A percentile compares a stretch with the other conserved stretches of the same genome.
Conservation (phyloP, 2,329 filamentous ascomycete genomes). For the Pestalotiopsis sp. region DNA sequence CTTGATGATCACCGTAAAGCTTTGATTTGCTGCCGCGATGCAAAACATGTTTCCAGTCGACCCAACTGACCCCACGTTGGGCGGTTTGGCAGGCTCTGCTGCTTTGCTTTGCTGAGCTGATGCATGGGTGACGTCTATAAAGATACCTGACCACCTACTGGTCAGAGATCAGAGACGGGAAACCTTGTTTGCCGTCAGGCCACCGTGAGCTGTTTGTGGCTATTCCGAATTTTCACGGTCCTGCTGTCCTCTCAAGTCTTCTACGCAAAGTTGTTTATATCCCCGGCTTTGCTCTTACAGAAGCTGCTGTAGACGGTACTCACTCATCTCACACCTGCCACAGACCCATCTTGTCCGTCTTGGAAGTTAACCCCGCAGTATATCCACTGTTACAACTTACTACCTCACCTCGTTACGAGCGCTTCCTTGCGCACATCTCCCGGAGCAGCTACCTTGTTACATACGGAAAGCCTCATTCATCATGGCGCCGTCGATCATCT, state of each 20-base stretch:
- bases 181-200: conserved; percentile 10
- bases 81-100: not conserved
- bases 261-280: not conserved
- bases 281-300: not conserved
- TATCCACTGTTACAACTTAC: not conserved
- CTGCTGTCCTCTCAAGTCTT: not conserved
- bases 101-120: not conserved
- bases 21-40: conserved; percentile 6
- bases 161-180: not conserved
- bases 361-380: not conserved
- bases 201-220: conserved; percentile 8
- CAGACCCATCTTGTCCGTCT: not conserved
- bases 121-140: conserved; percentile 5
- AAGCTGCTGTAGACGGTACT: not conserved
- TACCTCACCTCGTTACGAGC: not conserved
- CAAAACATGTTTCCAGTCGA: conserved; percentile 1
- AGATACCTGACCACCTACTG: not conserved
- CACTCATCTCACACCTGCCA: not conserved
- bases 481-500: conserved; percentile 49
- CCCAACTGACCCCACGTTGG: conserved; percentile 6
- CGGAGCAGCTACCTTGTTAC: not conserved
- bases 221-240: not conserved
- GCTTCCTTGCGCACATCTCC: not conserved
- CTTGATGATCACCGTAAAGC: not conserved
- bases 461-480: not conserved